phyloP scores from a whole-genome alignment of 2,329 filamentous ascomycete species.

The Emergomyces pasteurianus region DNA sequence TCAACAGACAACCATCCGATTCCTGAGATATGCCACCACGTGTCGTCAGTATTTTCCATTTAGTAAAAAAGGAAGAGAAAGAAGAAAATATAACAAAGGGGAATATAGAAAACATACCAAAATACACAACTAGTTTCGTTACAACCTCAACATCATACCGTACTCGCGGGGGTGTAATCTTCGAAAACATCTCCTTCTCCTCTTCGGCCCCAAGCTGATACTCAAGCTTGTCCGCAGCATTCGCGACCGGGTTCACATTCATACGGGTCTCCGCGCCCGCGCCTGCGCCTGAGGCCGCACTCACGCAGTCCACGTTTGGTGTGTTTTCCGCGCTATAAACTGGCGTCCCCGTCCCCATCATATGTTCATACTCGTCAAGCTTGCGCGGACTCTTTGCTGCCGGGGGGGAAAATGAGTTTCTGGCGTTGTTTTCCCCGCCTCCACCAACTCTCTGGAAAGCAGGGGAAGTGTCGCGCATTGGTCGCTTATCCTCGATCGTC shows the following conservation, averaged over 20 bases:
- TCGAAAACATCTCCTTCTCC: slow-evolving; percentile 71
- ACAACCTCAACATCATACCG: slow-evolving; percentile 98
- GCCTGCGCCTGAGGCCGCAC: slow-evolving; percentile 3
- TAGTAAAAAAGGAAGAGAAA: background rate
- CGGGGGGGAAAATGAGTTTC: slow-evolving; percentile 20
- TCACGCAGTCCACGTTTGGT: slow-evolving; percentile 18
- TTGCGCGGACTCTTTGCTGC: slow-evolving; percentile 34
- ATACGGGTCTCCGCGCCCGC: background rate
- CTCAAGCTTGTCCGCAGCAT: slow-evolving; percentile 11
- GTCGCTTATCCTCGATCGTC: slow-evolving; percentile 14
- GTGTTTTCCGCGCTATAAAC: slow-evolving; percentile 21
- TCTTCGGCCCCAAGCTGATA: slow-evolving; percentile 35
- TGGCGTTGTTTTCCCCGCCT: background rate
- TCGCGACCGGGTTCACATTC: slow-evolving; percentile 12
- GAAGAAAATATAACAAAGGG: slow-evolving; percentile 33
- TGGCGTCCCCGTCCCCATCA: slow-evolving; percentile 57
- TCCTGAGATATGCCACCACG: slow-evolving; percentile 36
- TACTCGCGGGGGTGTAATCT: slow-evolving; percentile 73
- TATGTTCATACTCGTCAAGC: slow-evolving; percentile 55
- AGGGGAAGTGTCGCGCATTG: background rate
- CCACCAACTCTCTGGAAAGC: background rate
- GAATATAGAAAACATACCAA: slow-evolving; percentile 46
- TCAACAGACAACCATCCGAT: slow-evolving; percentile 75
- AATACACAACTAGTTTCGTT: slow-evolving; percentile 90
- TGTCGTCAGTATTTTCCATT: background rate